Conservation (phyloP, 306 rosid species). For the Castanopsis chinensis region DNA sequence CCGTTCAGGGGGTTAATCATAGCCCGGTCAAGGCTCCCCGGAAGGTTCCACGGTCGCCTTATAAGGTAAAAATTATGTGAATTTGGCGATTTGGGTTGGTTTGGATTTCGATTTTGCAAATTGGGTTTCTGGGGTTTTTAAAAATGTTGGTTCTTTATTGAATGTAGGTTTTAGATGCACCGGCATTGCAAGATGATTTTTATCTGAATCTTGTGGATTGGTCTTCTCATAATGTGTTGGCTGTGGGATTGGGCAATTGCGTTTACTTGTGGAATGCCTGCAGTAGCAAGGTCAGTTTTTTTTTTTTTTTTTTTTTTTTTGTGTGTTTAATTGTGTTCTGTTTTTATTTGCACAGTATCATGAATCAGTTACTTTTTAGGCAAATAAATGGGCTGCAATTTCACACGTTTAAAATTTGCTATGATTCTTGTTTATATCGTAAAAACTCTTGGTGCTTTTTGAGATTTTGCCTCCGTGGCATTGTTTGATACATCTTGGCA, state of each 20-base stretch:
- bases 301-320: conserved; percentile 1
- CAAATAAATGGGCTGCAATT: neutral
- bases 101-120: neutral
- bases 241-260: conserved; percentile 93
- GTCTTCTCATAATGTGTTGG: conserved; percentile 92
- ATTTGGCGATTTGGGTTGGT: neutral
- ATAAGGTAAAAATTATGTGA: conserved; percentile 51
- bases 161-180: conserved; percentile 88
- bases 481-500: conserved; percentile 14
- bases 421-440: neutral
- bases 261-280: conserved; percentile 99
- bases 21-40: conserved; percentile 75
- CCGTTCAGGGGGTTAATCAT: conserved; percentile 59
- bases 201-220: conserved; percentile 97
- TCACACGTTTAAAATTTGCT: conserved; percentile 1
- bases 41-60: conserved; percentile 94
- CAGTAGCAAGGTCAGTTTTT: conserved; percentile 80
- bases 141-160: neutral
- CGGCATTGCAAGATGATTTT: conserved; percentile 95
- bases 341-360: neutral
- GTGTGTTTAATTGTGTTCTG: neutral
- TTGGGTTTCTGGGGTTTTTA: conserved; percentile 10
- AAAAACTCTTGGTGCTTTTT: no score
- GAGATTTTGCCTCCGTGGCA: neutral
- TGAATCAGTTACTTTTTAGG: neutral